Base-by-base conservation (phyloP, 495 filamentous ascomycete species). In the Hypomontagnella monticulosa region DNA sequence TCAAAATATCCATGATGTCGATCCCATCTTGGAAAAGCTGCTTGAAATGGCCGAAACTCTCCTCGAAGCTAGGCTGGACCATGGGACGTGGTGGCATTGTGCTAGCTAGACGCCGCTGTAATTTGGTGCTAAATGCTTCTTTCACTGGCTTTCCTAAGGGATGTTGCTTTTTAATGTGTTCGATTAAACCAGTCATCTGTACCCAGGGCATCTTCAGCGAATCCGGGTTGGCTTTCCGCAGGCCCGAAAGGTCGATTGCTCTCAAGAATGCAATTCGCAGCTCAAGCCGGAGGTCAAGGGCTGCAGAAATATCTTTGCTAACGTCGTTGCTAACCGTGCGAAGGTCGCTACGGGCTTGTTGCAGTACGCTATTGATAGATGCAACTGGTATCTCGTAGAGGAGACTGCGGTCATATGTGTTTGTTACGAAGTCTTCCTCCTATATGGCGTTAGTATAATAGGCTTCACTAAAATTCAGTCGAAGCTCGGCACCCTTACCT, bases 391-490 rank as follows among this genome's bases (percentile, higher is more conserved):
- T 81, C 4, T 82, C 74, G 34, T 88, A 84, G 23, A 98, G 78
- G 0, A 99, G 82, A 40, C 82, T 84, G 23, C 93, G 85, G 63
- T 92, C 89, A 73, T 94, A 98, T 0, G 93, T 86, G 73, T 96
- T 92, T 3, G 91, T 91, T 18, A 93, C 90, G 66, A 98, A 97
- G 69, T 99, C 95, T 77, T 99, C 95, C 78, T 99, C 95, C 91
- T 96, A 56, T 42, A 52, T 37, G 16, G n/a, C 15, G 52, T 81
- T 47, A 84, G 72, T 30, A 50, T 57, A 20, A 23, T 33, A 14
- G 4, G 7, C 20, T 4, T 20, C 4, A 18, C 37, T 18, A 6
- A 6, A 11, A 33, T 11, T 2, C 8, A 5, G 18, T 9, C 18
- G n/a, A 27, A 36, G 30, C 9, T 1, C 10, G 14, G 23, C 14